Evolutionary conservation across 2,329 filamentous ascomycete genomes (phyloP), one percentile per base, ranked within the genome.

Genomic region (Curvularia lunata): DNA sequence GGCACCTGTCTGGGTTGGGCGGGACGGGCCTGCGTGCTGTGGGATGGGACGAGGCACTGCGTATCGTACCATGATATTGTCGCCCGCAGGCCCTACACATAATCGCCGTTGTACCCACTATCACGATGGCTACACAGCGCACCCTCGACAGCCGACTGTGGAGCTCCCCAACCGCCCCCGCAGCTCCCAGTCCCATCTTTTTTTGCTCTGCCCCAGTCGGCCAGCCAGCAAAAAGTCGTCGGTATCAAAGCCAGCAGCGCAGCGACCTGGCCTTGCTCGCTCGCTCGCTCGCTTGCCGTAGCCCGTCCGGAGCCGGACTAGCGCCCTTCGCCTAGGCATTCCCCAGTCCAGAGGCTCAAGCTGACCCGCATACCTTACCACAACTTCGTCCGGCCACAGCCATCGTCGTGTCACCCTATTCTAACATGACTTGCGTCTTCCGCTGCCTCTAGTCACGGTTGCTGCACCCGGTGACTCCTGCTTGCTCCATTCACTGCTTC

Each of bases 221-320:
- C 16, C 16, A 25, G 30, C 32, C 50, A 53, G 40, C 30, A 60
- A 63, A 66, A 63, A 65, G 46, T 59, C 60, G 64, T 66, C 65
- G 60, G 62, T 58, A 55, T 60, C 65, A 68, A 68, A 65, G 54
- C 48, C 56, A 63, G 52, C 38, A 32, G 23, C 46, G 41, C 21
- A 37, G 38, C 41, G 21, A 32, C 37, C 48, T 40, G 38, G 47
- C 40, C 23, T 21, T 58, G 34, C 21, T 54, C 50, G 54, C 37
- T 38, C 50, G 54, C 37, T 38, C 23, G 23, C 23, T 25, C 23
- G 23, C 23, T 25, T 45, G 40, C 23, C 41, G 28, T 42, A 59
- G 41, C 54, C 42, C 23, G 27, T 23, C 45, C 49, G 27, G 23
- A 28, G 32, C 34, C 30, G 21, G 50, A 16, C 49, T 57, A 46